Evolutionary conservation across 179 eudicot species (phyloP), one percentile per base, ranked within the genome.

Genomic region (Drosera spatulata): DNA sequence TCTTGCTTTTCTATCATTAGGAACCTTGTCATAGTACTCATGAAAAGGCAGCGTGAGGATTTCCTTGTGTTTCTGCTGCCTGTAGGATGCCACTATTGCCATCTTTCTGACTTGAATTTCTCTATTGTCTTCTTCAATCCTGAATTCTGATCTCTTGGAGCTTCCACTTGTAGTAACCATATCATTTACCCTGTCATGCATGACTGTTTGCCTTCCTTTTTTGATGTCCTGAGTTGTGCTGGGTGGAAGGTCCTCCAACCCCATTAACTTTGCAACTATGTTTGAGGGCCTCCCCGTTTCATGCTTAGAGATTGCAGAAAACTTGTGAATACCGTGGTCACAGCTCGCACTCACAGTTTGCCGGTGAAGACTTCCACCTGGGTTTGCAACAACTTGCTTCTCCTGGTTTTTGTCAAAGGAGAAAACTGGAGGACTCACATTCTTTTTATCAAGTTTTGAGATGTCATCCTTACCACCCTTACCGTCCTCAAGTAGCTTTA

Each of bases 221-320:
- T 8, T 48, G 46, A 39, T 58, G 41, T 62, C 74, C 58, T 66
- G 33, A 45, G 63, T 62, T 53, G 14, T 79, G 59, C 71, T 71
- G 15, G 66, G 75, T 41, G 90, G 83, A 58, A 75, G 69, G 47
- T 86, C 99, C 69, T 93, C 97, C 10, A 93, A 72, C 41, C 99
- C 99, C 99, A 93, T 93, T 37, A 93, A 73, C 77, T 93, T 89
- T 51, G 97, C 99, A 55, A 93, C 78, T 5, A 93, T 86, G 79
- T 78, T 90, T 10, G 99, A 73, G 45, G 81, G 73, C 69, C 80
- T 81, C 6, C 73, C 79, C 39, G 75, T 70, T 54, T 75, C 83
- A 22, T 70, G 54, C 53, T 69, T 71, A 55, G 69, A 10, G 42
- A 64, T 71, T 33, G 79, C 49, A 40, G 73, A 64, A 40, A 67